Base-by-base conservation (phyloP, 140 eudicot species). In the Erigeron philadelphicus region DNA sequence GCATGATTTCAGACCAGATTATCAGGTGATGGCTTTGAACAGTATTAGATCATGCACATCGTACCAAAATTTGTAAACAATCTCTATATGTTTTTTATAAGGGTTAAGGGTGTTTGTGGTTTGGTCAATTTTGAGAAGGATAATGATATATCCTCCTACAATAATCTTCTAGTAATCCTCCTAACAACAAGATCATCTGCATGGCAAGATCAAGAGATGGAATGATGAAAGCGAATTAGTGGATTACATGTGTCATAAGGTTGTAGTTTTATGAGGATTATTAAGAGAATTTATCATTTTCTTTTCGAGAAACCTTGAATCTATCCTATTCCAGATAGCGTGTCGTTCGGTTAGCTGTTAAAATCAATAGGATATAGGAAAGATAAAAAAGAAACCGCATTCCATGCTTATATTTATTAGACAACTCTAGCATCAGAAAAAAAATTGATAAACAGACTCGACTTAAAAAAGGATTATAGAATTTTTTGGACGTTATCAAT, bases 1-100 rank as follows among this genome's bases (percentile, higher is more conserved):
- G 64, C 99, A 94, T 79, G 99, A 94, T 81, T 94, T 94, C 79
- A 87, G 99, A 65, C 99, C 99, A 71, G 99, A 94, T 80, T 94
- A 94, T 79, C 97, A 94, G 97, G 99, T 94, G 62, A 23, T 42
- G 43, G 61, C 44, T 66, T 66, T 72, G 9, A 40, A 17, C 64
- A 69, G 67, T 66, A 64, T 40, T 64, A 18, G 44, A 4, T 49
- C 41, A 42, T 50, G 67, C 63, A 75, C 63, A 60, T 59, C 23
- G 47, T 57, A 60, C 17, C 63, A 25, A 49, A 40, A 9, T 42
- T 19, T 52, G 21, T 7, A 35, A 40, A 15, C 25, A 13, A 18
- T 9, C 0, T 41, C 11, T 57, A 55, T 25, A 35, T 8, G 18
- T 44, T 61, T 68, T 44, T 52, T 50, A 47, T 64, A 64, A 66